Percentiles rank a stretch among this genome's conserved stretches.
Evolutionary conservation across 805 yeast species (phyloP).

Genomic region (Starmera amethionina): DNA sequence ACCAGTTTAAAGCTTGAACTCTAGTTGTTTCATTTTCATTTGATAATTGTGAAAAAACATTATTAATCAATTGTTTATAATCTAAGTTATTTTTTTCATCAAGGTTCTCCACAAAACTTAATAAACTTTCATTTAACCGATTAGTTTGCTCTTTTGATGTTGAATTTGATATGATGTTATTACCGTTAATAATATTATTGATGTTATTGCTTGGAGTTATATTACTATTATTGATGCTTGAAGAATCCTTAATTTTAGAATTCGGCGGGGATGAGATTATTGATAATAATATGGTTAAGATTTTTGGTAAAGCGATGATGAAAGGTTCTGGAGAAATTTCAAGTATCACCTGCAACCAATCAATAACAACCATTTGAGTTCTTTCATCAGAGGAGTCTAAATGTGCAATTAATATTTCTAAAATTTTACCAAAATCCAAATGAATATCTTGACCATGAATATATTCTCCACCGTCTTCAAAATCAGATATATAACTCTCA

Average conservation of each 20-base stretch:
- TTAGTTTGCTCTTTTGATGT: constrained; percentile 30
- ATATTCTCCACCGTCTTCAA: constrained; percentile 41
- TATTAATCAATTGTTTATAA: constrained; percentile 54
- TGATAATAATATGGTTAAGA: constrained; percentile 59
- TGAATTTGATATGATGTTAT: constrained; percentile 36
- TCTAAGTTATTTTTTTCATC: constrained; percentile 25
- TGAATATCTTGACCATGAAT: constrained; percentile 74
- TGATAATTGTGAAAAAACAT: constrained; percentile 61
- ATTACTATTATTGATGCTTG: too few relatives aligned
- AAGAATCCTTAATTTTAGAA: too few relatives aligned
- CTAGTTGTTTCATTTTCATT: constrained; percentile 75
- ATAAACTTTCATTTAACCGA: constrained; percentile 42
- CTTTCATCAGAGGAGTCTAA: constrained; percentile 60
- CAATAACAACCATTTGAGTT: constrained; percentile 68
- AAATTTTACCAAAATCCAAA: constrained; percentile 70
- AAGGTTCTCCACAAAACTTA: constrained; percentile 31
- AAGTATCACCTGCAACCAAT: constrained; percentile 73
- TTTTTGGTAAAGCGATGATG: constrained; percentile 61
- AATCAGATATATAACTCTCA: constrained; percentile 14
- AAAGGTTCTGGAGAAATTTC: constrained; percentile 70
- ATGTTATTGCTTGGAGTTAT: too few relatives aligned
- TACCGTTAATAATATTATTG: constrained; percentile 18
- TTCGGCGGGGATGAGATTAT: constrained; percentile 40
- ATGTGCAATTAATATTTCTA: constrained; percentile 74
- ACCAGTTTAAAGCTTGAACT: constrained; percentile 83